Conservation (phyloP, 2,329 filamentous ascomycete species). For the Claviceps fusiformis region DNA sequence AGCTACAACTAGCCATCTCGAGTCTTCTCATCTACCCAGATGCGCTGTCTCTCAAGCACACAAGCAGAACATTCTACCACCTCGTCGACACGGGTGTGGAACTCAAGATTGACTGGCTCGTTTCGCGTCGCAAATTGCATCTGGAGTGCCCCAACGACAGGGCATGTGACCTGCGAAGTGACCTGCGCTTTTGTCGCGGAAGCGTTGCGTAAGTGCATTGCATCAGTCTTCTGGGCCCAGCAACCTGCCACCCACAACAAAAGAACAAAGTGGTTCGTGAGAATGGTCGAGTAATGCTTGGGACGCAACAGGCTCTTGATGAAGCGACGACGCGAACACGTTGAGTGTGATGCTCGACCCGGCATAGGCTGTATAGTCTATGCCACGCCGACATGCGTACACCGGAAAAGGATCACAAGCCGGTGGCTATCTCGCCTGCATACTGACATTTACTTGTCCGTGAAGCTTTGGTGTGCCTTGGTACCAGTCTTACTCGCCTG, state of each 20-base stretch:
- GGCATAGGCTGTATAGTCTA: slow-evolving; percentile 43
- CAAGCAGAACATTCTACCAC: slow-evolving; percentile 46
- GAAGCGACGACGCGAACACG: slow-evolving; percentile 43
- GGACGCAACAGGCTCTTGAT: slow-evolving; percentile 34
- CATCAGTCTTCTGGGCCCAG: neutral
- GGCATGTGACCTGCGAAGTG: slow-evolving; percentile 44
- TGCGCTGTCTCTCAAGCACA: slow-evolving; percentile 56
- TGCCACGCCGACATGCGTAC: slow-evolving; percentile 33
- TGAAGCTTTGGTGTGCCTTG: slow-evolving; percentile 35
- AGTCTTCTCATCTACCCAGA: slow-evolving; percentile 53
- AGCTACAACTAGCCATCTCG: slow-evolving; percentile 53
- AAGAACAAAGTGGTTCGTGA: neutral
- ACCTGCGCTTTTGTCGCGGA: slow-evolving; percentile 45
- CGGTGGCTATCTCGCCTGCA: slow-evolving; percentile 31
- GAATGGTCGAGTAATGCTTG: neutral
- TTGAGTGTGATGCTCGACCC: slow-evolving; percentile 45
- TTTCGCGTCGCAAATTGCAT: slow-evolving; percentile 47
- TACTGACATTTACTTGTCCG: slow-evolving; percentile 25
- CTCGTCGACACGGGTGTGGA: slow-evolving; percentile 52
- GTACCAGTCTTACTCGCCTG: slow-evolving; percentile 17
- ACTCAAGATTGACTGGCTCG: slow-evolving; percentile 56
- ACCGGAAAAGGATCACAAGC: slow-evolving; percentile 31
- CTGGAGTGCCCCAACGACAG: slow-evolving; percentile 50
- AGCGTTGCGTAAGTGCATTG: slow-evolving; percentile 39
- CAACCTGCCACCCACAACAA: too few species aligned